Base-by-base conservation (phyloP, 345 rosid species). In the Eutrema heterophyllum region DNA sequence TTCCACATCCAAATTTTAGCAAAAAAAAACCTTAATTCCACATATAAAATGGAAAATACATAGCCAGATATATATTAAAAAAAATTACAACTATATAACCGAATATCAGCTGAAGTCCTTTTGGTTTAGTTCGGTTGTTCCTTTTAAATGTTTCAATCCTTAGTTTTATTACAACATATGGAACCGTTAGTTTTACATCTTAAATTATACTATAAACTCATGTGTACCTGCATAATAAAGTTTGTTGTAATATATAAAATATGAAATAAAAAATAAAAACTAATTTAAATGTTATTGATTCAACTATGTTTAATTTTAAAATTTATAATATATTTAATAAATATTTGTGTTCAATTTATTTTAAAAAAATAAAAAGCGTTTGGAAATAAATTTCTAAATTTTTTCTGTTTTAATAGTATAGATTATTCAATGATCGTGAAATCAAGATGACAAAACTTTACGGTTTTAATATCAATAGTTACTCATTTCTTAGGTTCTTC, bases 401-500 rank as follows among this genome's bases (percentile, higher is more conserved):
- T 0, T 21, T 21, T 21, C 1, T 21, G 1, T 21, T 21, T 21
- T 21, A 21, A 21, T 21, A 21, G 24, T 21, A 21, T 21, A 21
- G 1, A 1, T 21, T 21, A 21, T 43, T 41, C 35, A 52, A n/a
- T 5, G 15, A 62, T 40, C 3, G 4, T 32, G 36, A 64, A 14
- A 49, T 58, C 21, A 57, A 73, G 61, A 73, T 14, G 10, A 65
- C 21, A 49, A 38, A 50, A 72, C 13, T 1, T 15, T 14, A 67
- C 12, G 27, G 26, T 40, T 40, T 7, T 4, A 27, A 26, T 57
- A 56, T n/a, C 3, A 4, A 21, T 5, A 2, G 59, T 68, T 63
- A 48, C 36, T 88, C 81, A 76, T 30, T 77, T 77, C 55, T 77
- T 70, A 49, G 75, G 72, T 4, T 81, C 78, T 14, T 78, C 67